A percentile compares a stretch with the other conserved stretches of the same genome.
phyloP scores from a whole-genome alignment of 2,329 filamentous ascomycete genomes.

The Myriosclerotinia scirpicola region DNA sequence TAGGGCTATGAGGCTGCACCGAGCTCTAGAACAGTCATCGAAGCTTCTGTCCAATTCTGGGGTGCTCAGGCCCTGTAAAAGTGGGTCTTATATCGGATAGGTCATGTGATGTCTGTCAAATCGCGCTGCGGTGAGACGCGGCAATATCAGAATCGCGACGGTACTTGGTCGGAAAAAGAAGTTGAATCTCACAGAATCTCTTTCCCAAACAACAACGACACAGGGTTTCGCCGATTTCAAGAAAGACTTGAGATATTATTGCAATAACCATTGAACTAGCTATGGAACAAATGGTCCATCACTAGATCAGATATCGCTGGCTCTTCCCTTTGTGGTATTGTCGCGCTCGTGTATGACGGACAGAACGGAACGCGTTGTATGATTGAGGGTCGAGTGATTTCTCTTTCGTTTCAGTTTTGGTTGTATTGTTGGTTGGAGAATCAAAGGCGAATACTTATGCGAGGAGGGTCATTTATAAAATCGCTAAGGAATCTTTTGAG shows the following conservation, averaged over 20 bases:
- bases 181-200: neutral
- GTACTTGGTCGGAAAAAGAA: neutral
- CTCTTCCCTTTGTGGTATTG: neutral
- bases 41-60: constrained; percentile 20
- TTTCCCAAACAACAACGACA: neutral
- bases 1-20: constrained; percentile 8
- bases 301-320: neutral
- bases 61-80: neutral
- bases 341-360: neutral
- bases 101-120: neutral
- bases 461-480: neutral
- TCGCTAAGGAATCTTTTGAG: neutral
- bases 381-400: neutral
- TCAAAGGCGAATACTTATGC: neutral
- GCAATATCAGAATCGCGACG: neutral
- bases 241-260: neutral
- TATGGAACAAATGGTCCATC: neutral
- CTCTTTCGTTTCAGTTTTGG: neutral
- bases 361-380: neutral
- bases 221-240: no score
- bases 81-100: neutral
- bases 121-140: neutral
- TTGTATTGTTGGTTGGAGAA: neutral
- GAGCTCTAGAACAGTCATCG: constrained; percentile 18
- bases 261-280: neutral